These are phyloP conservation scores for Kernera saxatilis DNA, from an alignment of 345 rosid species.

Conservation along the genomic window DNA sequence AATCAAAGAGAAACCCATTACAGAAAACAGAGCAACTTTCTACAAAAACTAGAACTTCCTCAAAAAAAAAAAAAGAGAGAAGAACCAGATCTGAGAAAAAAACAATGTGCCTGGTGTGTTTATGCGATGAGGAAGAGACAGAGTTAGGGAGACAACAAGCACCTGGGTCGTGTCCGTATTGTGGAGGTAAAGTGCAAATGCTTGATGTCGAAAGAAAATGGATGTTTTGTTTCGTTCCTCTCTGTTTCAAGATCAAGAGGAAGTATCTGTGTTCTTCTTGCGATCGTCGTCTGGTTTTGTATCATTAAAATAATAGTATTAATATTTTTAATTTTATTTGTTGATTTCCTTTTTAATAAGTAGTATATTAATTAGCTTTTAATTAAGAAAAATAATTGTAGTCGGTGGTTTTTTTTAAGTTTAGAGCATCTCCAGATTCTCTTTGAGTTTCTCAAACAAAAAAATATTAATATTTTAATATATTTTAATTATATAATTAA, in stretches of 20 bases:
- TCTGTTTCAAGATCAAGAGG: conserved; percentile 61
- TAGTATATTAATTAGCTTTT: neutral
- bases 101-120: conserved; percentile 52
- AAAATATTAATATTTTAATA: no score
- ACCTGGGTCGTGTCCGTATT: conserved; percentile 71
- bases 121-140: conserved; percentile 53
- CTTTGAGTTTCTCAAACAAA: no score
- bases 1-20: no score
- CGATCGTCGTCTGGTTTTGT: conserved; percentile 45
- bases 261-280: conserved; percentile 58
- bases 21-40: no score
- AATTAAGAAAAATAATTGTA: neutral
- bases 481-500: no score
- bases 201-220: conserved; percentile 65
- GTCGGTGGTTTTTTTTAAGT: conserved; percentile 21
- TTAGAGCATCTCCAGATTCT: no score
- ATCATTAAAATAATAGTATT: neutral
- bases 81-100: neutral
- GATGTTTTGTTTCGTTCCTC: conserved; percentile 78
- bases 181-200: conserved; percentile 75
- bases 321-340: neutral
- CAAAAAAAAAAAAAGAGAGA: neutral
- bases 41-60: neutral
- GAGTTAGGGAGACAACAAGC: conserved; percentile 75
- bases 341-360: neutral